Evolutionary conservation across 2,329 filamentous ascomycete genomes (phyloP), one percentile per base, ranked within the genome.

Genomic region (Xylariaceae sp.): DNA sequence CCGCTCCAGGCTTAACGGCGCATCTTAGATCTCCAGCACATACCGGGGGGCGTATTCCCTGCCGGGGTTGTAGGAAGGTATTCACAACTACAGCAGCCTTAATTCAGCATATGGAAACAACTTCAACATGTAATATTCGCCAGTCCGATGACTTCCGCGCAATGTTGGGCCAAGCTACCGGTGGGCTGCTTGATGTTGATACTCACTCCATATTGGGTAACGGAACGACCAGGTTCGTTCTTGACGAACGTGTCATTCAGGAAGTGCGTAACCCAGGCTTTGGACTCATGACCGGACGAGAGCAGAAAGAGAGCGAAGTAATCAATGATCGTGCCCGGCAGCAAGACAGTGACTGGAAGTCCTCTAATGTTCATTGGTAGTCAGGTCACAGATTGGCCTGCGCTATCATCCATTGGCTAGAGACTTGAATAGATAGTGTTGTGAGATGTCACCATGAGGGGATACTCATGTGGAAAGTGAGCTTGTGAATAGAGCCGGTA

Each of bases 21-120:
- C 82, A 84, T 61, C 72, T 85, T 20, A 67, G 63, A 8, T 78
- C 77, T 2, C 57, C 69, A 0, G 67, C 66, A 2, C 81, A 84
- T 60, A 55, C 66, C 23, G 64, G 51, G 5, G 62, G 58, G 3
- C 65, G 64, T n/a, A 55, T 74, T 13, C 61, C 64, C 20, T 84
- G 81, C 64, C 76, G 78, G 0, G 69, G 65, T 39, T 84, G 81
- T 58, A 64, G 67, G 10, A 65, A 64, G 2, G 64, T 60, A 6
- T 83, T 80, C 61, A 65, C 66, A 6, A 71, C 70, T 2, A 65
- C 76, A 16, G 65, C 72, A 13, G 72, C 76, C 2, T 73, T 83
- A 26, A 73, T 77, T 3, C 70, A 73, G 40, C 82, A 84, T 56
- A 74, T 72, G 18, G 81, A 84, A 60, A 73, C 72, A 47, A 69